phyloP scores from a whole-genome alignment of 2,329 filamentous ascomycete species.

The Beauveria asiatica region DNA sequence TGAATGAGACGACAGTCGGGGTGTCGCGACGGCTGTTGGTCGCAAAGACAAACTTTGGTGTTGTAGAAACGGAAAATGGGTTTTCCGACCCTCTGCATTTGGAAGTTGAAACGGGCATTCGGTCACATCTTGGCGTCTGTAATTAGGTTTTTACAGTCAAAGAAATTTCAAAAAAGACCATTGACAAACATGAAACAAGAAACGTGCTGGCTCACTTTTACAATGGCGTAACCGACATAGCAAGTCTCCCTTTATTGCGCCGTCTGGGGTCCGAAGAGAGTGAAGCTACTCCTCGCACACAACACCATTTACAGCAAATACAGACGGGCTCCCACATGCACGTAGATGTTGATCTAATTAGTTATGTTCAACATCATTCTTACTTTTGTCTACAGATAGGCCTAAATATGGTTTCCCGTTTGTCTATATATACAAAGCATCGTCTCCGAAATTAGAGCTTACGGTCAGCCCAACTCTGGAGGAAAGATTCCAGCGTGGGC shows the following conservation, averaged over 20 bases:
- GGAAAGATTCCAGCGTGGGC: constrained; percentile 68
- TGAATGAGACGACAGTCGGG: background rate
- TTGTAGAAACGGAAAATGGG: constrained; percentile 42
- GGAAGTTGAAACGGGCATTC: constrained; percentile 51
- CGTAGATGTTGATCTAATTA: background rate
- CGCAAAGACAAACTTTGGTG: constrained; percentile 14
- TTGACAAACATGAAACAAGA: constrained; percentile 16
- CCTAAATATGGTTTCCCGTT: background rate
- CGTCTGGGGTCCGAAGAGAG: background rate
- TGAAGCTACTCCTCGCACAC: constrained; percentile 1
- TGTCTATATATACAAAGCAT: background rate
- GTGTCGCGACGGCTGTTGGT: background rate
- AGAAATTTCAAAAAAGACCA: constrained; percentile 34
- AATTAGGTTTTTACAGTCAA: constrained; percentile 56
- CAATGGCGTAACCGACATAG: too few species aligned
- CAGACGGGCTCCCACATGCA: background rate
- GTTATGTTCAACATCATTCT: background rate
- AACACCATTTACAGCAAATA: background rate
- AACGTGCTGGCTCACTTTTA: background rate
- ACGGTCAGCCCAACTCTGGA: constrained; percentile 70
- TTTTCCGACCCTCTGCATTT: constrained; percentile 50
- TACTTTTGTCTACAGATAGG: background rate
- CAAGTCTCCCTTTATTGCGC: background rate
- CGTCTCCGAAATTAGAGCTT: constrained; percentile 27
- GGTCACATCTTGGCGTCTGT: constrained; percentile 60